These are phyloP conservation scores for Penicillium ucsense DNA, from an alignment of 495 filamentous ascomycete genomes.

Conservation along the genomic window DNA sequence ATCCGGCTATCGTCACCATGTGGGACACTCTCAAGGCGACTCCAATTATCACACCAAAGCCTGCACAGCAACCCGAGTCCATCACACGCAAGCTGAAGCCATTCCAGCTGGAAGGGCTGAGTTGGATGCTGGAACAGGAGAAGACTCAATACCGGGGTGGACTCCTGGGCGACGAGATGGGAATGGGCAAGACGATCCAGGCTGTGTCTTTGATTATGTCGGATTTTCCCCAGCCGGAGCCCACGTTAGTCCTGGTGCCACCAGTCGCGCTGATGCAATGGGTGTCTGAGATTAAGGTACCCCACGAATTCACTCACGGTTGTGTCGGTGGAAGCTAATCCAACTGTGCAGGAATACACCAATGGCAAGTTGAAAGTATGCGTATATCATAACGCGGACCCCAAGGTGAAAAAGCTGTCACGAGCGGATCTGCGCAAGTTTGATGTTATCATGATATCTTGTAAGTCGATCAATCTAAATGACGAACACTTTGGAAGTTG, in stretches of 20 bases:
- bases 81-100: conserved; percentile 78
- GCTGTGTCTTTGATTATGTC: conserved; percentile 96
- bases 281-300: conserved; percentile 74
- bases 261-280: conserved; percentile 97
- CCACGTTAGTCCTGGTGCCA: conserved; percentile 83
- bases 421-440: conserved; percentile 66
- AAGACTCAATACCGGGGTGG: conserved; percentile 76
- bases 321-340: not conserved
- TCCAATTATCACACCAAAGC: conserved; percentile 52
- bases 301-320: not conserved
- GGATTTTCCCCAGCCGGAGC: conserved; percentile 72
- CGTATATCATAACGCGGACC: conserved; percentile 78
- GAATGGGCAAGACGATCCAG: conserved; percentile 97
- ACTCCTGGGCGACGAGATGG: conserved; percentile 92
- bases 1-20: conserved; percentile 72
- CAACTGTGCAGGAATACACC: conserved; percentile 55
- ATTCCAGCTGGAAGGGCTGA: conserved; percentile 86
- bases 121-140: conserved; percentile 91
- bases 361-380: conserved; percentile 80
- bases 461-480: conserved; percentile 10
- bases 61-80: conserved; percentile 62
- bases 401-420: conserved; percentile 65
- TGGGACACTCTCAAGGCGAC: conserved; percentile 66
- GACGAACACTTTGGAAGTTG: too few relatives aligned
- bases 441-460: conserved; percentile 93